Percentiles rank a stretch among this genome's conserved stretches.
Conservation (phyloP, 495 filamentous ascomycete species). For the Talaromyces ruber region DNA sequence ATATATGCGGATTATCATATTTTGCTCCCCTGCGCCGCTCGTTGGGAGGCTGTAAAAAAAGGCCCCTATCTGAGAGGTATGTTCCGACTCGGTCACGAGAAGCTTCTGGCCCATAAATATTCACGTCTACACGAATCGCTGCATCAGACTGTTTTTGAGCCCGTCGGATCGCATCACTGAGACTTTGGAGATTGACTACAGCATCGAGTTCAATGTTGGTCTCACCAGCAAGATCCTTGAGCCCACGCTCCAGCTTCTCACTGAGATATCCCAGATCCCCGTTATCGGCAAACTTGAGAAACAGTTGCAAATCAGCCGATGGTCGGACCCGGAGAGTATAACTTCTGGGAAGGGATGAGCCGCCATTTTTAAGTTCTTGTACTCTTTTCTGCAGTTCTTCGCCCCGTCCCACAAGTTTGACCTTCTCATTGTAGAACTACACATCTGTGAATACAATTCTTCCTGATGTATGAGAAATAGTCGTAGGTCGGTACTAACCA, state of each 20-base stretch:
- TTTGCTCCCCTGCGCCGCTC: background rate
- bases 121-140: background rate
- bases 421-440: background rate
- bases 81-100: background rate
- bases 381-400: background rate
- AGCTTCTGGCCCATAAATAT: background rate
- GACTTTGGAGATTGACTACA: slow-evolving; percentile 38
- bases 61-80: background rate
- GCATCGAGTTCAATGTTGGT: slow-evolving; percentile 32
- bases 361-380: background rate
- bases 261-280: background rate
- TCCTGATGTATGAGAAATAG: background rate
- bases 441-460: background rate
- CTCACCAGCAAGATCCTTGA: background rate
- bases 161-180: background rate
- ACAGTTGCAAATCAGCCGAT: background rate
- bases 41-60: slow-evolving; percentile 4
- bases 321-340: background rate
- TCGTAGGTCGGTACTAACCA: background rate
- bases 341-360: background rate
- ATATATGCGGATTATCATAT: slow-evolving; percentile 8
- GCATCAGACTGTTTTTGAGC: background rate
- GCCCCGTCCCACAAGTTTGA: background rate
- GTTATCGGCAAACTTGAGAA: background rate
- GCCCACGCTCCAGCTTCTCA: background rate